Conservation (phyloP, 2,329 filamentous ascomycete species). For the Aspergillus tanneri region DNA sequence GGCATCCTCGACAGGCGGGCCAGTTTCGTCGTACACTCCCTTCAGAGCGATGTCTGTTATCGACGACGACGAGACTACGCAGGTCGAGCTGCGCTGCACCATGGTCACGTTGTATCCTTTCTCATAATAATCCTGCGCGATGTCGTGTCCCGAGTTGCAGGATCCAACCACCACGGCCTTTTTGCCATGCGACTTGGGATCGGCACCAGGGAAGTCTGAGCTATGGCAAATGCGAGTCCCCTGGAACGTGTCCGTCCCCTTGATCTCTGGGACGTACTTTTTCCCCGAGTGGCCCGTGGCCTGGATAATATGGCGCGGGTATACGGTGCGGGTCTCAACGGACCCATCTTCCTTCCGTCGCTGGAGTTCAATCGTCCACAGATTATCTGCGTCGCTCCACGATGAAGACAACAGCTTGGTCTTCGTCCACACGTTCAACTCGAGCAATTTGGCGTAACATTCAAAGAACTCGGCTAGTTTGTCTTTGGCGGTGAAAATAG, state of each 20-base stretch:
- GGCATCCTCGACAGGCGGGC: slow-evolving; percentile 63
- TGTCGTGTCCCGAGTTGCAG: slow-evolving; percentile 69
- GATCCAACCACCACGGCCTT: slow-evolving; percentile 66
- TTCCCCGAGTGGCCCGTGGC: slow-evolving; percentile 69
- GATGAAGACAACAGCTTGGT: slow-evolving; percentile 50
- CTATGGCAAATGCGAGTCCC: slow-evolving; percentile 63
- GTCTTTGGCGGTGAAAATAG: slow-evolving; percentile 69
- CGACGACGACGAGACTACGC: slow-evolving; percentile 59
- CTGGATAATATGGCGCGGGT: slow-evolving; percentile 64
- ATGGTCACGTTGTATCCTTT: slow-evolving; percentile 68
- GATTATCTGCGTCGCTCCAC: slow-evolving; percentile 52
- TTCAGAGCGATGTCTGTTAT: slow-evolving; percentile 56
- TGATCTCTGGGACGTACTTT: slow-evolving; percentile 54
- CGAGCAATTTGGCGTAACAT: slow-evolving; percentile 62
- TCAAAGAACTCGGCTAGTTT: slow-evolving; percentile 70
- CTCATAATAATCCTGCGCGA: slow-evolving; percentile 66
- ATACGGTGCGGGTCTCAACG: slow-evolving; percentile 54
- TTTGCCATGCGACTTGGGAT: slow-evolving; percentile 50
- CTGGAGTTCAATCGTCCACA: slow-evolving; percentile 58
- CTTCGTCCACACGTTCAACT: slow-evolving; percentile 65
- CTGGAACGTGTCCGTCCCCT: slow-evolving; percentile 54
- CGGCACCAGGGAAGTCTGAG: slow-evolving; percentile 58
- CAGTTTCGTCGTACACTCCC: slow-evolving; percentile 49
- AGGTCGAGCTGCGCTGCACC: slow-evolving; percentile 66
- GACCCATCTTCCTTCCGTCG: slow-evolving; percentile 41